Percentiles rank a stretch among this genome's conserved stretches.
These are phyloP conservation scores for Taiozyma sp. DNA, from an alignment of 1,139 yeast genomes.

Conservation along the genomic window DNA sequence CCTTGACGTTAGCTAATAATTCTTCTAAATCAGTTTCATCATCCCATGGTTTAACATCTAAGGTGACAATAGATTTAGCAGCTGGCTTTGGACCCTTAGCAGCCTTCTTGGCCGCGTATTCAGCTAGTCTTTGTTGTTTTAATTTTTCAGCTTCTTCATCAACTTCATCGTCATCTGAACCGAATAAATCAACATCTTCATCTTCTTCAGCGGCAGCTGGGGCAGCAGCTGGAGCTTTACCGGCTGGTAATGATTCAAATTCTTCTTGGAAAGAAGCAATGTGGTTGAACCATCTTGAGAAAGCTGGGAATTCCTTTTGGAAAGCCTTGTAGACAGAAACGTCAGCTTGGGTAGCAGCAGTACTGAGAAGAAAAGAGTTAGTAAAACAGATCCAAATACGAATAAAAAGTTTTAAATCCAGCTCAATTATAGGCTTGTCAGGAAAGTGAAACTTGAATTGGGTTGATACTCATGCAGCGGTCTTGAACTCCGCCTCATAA, in stretches of 20 bases:
- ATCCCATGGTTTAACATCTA: slow-evolving; percentile 99
- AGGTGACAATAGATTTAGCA: slow-evolving; percentile 94
- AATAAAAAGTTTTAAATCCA: background rate
- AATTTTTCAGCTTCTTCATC: slow-evolving; percentile 96
- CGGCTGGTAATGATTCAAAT: slow-evolving; percentile 81
- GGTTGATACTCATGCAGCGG: slow-evolving; percentile 87
- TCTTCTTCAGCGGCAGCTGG: slow-evolving; percentile 83
- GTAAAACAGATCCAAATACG: background rate
- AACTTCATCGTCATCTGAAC: slow-evolving; percentile 90
- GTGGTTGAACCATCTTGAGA: slow-evolving; percentile 98
- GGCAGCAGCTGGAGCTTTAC: slow-evolving; percentile 48
- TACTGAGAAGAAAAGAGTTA: slow-evolving; percentile 33
- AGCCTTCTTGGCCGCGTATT: slow-evolving; percentile 96
- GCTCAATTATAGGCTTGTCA: slow-evolving; percentile 20
- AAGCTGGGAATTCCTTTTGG: slow-evolving; percentile 89
- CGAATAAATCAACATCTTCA: slow-evolving; percentile 90
- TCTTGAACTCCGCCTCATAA: slow-evolving; percentile 91
- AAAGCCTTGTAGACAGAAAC: slow-evolving; percentile 92
- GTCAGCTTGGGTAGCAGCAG: slow-evolving; percentile 92
- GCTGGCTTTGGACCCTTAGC: slow-evolving; percentile 97
- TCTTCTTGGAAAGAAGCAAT: slow-evolving; percentile 87
- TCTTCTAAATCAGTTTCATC: slow-evolving; percentile 95
- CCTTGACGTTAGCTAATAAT: slow-evolving; percentile 80
- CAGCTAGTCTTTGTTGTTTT: slow-evolving; percentile 96
- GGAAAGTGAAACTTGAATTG: slow-evolving; percentile 28